Percentiles rank a stretch among this genome's conserved stretches.
These are phyloP conservation scores for Morella rubra DNA, from an alignment of 306 rosid species.

Conservation along the genomic window DNA sequence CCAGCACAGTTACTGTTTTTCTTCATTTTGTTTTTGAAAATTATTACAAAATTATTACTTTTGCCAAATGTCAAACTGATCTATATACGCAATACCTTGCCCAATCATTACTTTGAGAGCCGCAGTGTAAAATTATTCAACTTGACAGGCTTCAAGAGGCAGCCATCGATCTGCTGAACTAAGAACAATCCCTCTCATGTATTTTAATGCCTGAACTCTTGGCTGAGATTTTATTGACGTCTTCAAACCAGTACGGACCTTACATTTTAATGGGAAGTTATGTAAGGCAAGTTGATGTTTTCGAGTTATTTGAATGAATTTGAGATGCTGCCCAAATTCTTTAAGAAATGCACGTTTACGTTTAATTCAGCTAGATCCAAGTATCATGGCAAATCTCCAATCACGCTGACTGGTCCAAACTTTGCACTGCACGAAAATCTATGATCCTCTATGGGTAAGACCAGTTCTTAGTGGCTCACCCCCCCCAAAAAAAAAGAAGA, in stretches of 20 bases:
- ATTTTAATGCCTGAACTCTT: neutral
- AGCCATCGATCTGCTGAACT: neutral
- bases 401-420: constrained; percentile 26
- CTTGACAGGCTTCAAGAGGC: neutral
- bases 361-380: neutral
- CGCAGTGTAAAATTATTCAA: neutral
- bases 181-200: neutral
- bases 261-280: neutral
- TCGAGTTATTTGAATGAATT: constrained; percentile 1
- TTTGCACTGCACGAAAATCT: constrained; percentile 1
- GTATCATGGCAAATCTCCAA: constrained; percentile 20
- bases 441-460: neutral
- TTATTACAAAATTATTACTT: too few relatives aligned
- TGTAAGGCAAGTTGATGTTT: neutral
- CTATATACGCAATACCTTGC: neutral
- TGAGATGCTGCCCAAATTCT: neutral
- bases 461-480: neutral
- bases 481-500: too few relatives aligned
- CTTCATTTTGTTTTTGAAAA: too few relatives aligned
- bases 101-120: neutral
- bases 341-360: constrained; percentile 4
- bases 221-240: neutral
- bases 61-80: neutral
- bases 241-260: neutral
- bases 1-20: too few relatives aligned